Percentiles rank a stretch among this genome's conserved stretches.
Evolutionary conservation across 2,329 filamentous ascomycete species (phyloP).

Genomic region (Escovopsis weberi): DNA sequence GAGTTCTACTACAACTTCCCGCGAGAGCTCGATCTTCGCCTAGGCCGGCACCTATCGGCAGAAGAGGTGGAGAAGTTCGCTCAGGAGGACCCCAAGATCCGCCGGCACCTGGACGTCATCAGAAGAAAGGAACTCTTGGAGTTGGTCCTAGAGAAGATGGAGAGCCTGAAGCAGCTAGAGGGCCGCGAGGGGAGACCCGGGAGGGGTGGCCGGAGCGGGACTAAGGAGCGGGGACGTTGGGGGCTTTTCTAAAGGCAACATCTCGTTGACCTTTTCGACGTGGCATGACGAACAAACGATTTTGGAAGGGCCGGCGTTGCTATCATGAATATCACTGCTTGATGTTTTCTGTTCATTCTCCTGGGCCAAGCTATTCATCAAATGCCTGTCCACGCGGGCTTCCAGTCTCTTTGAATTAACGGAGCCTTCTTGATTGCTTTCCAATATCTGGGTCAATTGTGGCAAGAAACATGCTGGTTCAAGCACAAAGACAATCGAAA

Average conservation of each 20-base stretch:
- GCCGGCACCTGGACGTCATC: constrained; percentile 81
- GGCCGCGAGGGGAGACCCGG: constrained; percentile 36
- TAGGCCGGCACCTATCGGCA: constrained; percentile 66
- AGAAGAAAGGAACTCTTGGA: constrained; percentile 84
- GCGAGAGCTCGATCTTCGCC: constrained; percentile 71
- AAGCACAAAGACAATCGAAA: too few relatives aligned
- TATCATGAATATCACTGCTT: background rate
- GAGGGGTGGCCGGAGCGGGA: constrained; percentile 12
- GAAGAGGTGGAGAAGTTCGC: constrained; percentile 82
- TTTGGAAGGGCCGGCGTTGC: background rate
- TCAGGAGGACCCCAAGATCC: constrained; percentile 81
- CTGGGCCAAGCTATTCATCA: too few relatives aligned
- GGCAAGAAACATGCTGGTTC: too few relatives aligned
- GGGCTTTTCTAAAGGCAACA: constrained; percentile 28
- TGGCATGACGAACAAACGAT: background rate
- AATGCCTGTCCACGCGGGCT: too few relatives aligned
- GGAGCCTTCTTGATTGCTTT: too few relatives aligned
- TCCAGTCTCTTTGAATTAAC: too few relatives aligned
- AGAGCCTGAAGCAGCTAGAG: constrained; percentile 73
- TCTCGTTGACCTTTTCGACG: background rate
- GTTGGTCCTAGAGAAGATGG: constrained; percentile 90
- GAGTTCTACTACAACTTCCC: constrained; percentile 99
- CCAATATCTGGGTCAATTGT: too few relatives aligned
- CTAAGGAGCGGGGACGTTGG: constrained; percentile 33
- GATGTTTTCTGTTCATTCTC: background rate